A percentile compares a stretch with the other conserved stretches of the same genome.
phyloP scores from a whole-genome alignment of 345 rosid genomes.

The Melaleuca alternifolia region DNA sequence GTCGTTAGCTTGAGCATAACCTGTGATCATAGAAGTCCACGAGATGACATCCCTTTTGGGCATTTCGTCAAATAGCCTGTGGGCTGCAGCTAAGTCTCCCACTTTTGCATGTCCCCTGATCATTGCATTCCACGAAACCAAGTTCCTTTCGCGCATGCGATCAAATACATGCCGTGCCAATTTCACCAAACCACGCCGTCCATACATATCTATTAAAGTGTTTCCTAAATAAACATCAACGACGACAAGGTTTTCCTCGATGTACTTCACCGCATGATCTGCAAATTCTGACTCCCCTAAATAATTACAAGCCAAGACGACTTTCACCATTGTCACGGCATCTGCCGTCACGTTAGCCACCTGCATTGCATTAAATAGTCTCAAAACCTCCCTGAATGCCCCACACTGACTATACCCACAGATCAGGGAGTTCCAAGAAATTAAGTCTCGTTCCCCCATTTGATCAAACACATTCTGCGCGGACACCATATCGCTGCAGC shows the following conservation, averaged over 20 bases:
- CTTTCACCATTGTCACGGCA: constrained; percentile 55
- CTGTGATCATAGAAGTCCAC: constrained; percentile 66
- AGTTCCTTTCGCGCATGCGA: constrained; percentile 31
- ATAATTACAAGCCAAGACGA: constrained; percentile 28
- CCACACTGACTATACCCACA: constrained; percentile 43
- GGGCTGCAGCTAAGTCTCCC: constrained; percentile 24
- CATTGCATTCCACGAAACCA: constrained; percentile 51
- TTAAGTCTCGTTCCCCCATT: constrained; percentile 44
- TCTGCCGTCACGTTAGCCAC: constrained; percentile 33
- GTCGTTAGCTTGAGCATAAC: constrained; percentile 32
- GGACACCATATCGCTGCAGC: constrained; percentile 12
- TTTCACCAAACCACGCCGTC: constrained; percentile 33
- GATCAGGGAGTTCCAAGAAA: constrained; percentile 69
- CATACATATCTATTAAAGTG: constrained; percentile 50
- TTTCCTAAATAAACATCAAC: constrained; percentile 59
- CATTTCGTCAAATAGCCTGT: constrained; percentile 46
- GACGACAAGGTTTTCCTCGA: constrained; percentile 22
- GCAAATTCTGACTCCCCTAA: constrained; percentile 9
- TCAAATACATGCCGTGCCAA: constrained; percentile 31
- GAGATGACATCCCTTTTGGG: constrained; percentile 43
- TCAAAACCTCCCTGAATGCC: constrained; percentile 28
- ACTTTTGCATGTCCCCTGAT: constrained; percentile 29
- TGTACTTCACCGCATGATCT: constrained; percentile 30
- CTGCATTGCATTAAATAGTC: constrained; percentile 32
- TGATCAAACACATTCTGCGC: constrained; percentile 39